Conservation (phyloP, 345 rosid species). For the Melastoma malabathricum region DNA sequence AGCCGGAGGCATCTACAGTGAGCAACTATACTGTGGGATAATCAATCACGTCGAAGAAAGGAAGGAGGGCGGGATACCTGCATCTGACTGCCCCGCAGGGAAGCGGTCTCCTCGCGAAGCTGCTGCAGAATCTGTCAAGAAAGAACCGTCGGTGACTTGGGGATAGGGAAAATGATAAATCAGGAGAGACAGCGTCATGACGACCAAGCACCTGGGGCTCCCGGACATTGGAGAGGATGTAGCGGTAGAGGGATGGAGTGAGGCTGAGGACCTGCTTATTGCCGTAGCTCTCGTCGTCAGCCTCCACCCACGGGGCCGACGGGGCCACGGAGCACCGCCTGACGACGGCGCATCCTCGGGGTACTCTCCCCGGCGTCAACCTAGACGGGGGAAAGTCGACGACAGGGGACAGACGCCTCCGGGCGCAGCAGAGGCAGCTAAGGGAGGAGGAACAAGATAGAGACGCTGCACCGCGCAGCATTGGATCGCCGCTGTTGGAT, state of each 20-base stretch:
- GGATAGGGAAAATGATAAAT: neutral
- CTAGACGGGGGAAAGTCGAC: no score
- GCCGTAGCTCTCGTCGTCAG: slow-evolving; percentile 55
- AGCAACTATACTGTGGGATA: no score
- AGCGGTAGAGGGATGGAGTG: slow-evolving; percentile 68
- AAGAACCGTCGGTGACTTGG: neutral
- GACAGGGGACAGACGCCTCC: no score
- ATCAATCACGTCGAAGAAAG: neutral
- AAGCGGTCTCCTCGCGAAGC: slow-evolving; percentile 82
- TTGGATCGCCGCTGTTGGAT: no score
- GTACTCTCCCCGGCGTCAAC: no score
- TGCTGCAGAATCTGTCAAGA: slow-evolving; percentile 48
- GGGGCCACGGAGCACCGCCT: no score
- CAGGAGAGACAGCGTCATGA: neutral
- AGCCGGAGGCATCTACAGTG: no score
- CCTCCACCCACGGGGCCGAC: slow-evolving; percentile 23
- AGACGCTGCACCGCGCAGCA: no score
- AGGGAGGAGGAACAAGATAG: no score
- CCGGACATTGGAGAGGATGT: slow-evolving; percentile 67
- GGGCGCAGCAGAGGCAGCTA: no score
- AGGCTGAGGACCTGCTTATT: slow-evolving; percentile 62
- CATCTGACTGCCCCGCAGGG: slow-evolving; percentile 78
- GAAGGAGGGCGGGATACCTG: slow-evolving; percentile 28
- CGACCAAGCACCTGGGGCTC: slow-evolving; percentile 45
- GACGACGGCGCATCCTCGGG: no score